These are phyloP conservation scores for Scheffersomyces titani DNA, from an alignment of 1,139 yeast species.

Conservation along the genomic window DNA sequence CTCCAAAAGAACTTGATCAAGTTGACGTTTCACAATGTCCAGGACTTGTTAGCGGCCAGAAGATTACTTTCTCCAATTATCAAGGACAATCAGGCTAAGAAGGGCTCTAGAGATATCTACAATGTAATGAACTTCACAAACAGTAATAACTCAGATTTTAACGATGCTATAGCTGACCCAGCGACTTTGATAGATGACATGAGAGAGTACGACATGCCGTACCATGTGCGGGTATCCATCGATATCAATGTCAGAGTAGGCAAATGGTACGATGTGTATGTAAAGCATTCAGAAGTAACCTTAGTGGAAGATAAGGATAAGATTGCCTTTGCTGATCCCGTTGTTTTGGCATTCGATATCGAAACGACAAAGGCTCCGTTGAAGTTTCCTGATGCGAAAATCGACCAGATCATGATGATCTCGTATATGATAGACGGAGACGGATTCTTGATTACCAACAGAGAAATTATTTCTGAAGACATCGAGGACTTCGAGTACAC, in stretches of 20 bases:
- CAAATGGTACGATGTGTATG: slow-evolving; percentile 88
- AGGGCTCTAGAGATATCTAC: slow-evolving; percentile 72
- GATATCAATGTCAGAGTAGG: slow-evolving; percentile 88
- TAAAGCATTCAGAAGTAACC: slow-evolving; percentile 55
- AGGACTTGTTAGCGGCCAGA: slow-evolving; percentile 76
- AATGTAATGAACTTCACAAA: slow-evolving; percentile 51
- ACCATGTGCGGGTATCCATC: slow-evolving; percentile 92
- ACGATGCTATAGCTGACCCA: slow-evolving; percentile 46
- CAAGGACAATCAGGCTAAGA: slow-evolving; percentile 62
- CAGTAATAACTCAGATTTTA: slow-evolving; percentile 20
- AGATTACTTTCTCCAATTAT: slow-evolving; percentile 68
- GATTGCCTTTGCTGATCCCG: slow-evolving; percentile 96
- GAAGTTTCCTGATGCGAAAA: slow-evolving; percentile 88
- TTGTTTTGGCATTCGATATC: slow-evolving; percentile 93
- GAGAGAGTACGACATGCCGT: slow-evolving; percentile 95
- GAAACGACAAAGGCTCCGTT: slow-evolving; percentile 97
- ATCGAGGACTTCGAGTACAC: slow-evolving; percentile 97
- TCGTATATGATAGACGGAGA: slow-evolving; percentile 99
- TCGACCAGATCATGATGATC: slow-evolving; percentile 98
- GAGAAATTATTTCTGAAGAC: slow-evolving; percentile 92
- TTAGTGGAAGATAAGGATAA: slow-evolving; percentile 69
- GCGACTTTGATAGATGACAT: slow-evolving; percentile 72
- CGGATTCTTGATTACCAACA: slow-evolving; percentile 88
- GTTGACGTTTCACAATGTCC: slow-evolving; percentile 72
- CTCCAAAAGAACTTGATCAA: slow-evolving; percentile 63